phyloP scores from a whole-genome alignment of 805 yeast species.

The Hanseniaspora lachancei region DNA sequence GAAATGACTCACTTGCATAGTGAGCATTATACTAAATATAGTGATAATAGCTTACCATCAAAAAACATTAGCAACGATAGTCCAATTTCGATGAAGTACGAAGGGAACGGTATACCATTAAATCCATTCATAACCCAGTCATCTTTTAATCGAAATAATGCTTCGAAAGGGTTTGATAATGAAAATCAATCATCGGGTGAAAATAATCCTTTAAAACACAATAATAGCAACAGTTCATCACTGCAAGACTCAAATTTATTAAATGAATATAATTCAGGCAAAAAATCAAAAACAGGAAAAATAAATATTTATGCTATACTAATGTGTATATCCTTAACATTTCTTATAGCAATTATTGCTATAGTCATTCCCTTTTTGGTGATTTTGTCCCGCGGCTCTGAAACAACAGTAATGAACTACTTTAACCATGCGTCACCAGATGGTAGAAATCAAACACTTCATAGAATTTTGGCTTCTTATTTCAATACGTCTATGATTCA shows the following conservation, averaged over 20 bases:
- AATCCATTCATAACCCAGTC: background rate
- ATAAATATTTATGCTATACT: background rate
- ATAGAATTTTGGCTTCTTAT: constrained; percentile 5
- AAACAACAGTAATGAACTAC: constrained; percentile 21
- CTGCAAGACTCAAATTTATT: background rate
- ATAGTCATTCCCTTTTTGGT: constrained; percentile 14
- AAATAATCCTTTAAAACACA: background rate
- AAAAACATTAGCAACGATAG: too few species aligned
- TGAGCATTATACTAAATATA: background rate
- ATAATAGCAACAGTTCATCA: background rate
- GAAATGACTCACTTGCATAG: background rate
- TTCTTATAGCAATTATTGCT: background rate
- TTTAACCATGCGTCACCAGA: constrained; percentile 22
- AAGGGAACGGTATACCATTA: too few species aligned
- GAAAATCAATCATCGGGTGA: too few species aligned
- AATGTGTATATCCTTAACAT: background rate
- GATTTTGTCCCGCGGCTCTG: constrained; percentile 27
- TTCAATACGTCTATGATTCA: background rate
- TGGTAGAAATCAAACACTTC: constrained; percentile 19
- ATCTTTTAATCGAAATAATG: background rate
- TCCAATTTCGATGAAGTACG: too few species aligned
- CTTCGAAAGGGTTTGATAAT: background rate
- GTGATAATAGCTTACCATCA: background rate
- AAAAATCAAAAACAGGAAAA: background rate
- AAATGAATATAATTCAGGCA: too few species aligned